These are phyloP conservation scores for Hericium alpestre DNA, from an alignment of 768 basidiomycete species.

Conservation along the genomic window DNA sequence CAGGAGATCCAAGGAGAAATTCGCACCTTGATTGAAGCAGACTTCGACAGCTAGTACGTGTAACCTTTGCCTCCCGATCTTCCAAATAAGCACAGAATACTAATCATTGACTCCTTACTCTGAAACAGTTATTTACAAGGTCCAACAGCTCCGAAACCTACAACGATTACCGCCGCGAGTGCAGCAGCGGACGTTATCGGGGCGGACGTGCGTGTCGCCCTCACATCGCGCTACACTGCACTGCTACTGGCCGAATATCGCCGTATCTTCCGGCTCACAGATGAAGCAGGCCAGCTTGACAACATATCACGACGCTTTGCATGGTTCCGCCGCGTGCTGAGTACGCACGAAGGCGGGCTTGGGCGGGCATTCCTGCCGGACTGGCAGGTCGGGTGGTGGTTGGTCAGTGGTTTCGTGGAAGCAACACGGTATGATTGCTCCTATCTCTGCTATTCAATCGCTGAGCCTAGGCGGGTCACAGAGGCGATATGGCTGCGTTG, in stretches of 20 bases:
- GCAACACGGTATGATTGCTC: conserved; percentile 59
- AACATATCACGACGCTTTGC: conserved; percentile 88
- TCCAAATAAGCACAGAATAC: neutral
- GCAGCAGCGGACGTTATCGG: conserved; percentile 85
- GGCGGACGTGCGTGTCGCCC: conserved; percentile 64
- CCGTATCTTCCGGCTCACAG: conserved; percentile 84
- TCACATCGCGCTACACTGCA: conserved; percentile 82
- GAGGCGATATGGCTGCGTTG: conserved; percentile 76
- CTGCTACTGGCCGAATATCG: conserved; percentile 93
- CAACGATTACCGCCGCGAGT: conserved; percentile 72
- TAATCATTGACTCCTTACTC: neutral
- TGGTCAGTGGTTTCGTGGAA: conserved; percentile 80
- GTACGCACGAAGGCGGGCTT: conserved; percentile 80
- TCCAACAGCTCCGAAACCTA: conserved; percentile 36
- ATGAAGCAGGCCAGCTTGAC: conserved; percentile 94
- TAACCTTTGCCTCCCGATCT: neutral
- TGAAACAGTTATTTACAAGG: conserved; percentile 67
- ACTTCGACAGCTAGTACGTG: conserved; percentile 89
- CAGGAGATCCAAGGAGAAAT: conserved; percentile 77
- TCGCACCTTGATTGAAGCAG: conserved; percentile 70
- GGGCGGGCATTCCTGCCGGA: conserved; percentile 71
- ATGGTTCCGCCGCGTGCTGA: conserved; percentile 84
- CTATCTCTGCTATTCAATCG: neutral
- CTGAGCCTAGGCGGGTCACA: conserved; percentile 18
- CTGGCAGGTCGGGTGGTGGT: conserved; percentile 79